A percentile compares a stretch with the other conserved stretches of the same genome.
These are phyloP conservation scores for Helenozyma rhizophorensis DNA, from an alignment of 805 yeast genomes.

Conservation along the genomic window DNA sequence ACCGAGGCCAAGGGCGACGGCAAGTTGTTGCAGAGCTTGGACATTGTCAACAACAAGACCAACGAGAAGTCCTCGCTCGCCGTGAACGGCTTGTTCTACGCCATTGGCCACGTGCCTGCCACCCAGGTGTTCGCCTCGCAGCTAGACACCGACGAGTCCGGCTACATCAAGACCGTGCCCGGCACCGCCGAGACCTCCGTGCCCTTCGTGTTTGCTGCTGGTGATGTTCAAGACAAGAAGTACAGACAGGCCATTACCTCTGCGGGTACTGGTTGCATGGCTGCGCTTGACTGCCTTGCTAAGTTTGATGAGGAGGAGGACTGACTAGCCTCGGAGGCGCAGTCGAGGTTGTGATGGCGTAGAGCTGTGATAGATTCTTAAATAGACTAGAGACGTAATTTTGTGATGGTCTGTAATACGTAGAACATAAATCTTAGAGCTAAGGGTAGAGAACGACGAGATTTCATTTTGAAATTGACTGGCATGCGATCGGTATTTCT, in stretches of 20 bases:
- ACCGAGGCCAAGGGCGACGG: constrained; percentile 93
- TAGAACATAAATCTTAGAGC: too few species aligned
- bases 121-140: constrained; percentile 75
- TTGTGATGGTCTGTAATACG: too few species aligned
- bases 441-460: too few species aligned
- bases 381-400: too few species aligned
- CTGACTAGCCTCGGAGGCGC: constrained; percentile 13
- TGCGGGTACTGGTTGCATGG: constrained; percentile 99
- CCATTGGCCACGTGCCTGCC: constrained; percentile 97
- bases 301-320: constrained; percentile 20
- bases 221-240: constrained; percentile 95
- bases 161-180: constrained; percentile 85
- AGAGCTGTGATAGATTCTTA: not conserved
- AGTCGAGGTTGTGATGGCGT: constrained; percentile 5
- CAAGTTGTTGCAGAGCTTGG: constrained; percentile 63
- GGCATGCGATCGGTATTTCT: too few species aligned
- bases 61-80: constrained; percentile 63
- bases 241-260: constrained; percentile 99
- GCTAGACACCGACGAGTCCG: constrained; percentile 78
- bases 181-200: constrained; percentile 85
- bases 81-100: constrained; percentile 93
- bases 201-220: constrained; percentile 95
- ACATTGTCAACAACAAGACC: constrained; percentile 67
- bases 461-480: too few species aligned
- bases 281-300: constrained; percentile 77